phyloP scores from a whole-genome alignment of 176 grass and related monocot genomes.

The Carex myosuroides region DNA sequence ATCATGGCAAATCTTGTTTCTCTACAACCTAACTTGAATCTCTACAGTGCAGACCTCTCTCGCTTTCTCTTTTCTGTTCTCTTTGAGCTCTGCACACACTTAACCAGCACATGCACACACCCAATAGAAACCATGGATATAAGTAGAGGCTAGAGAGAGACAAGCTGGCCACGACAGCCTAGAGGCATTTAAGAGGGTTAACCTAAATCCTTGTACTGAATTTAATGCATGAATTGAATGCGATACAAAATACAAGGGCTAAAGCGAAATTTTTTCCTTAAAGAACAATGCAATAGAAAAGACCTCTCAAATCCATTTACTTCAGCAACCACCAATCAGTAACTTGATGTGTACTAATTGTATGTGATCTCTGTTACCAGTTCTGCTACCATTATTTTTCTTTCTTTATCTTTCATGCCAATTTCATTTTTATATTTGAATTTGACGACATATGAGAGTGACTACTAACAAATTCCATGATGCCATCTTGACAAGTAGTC shows the following conservation, averaged over 20 bases:
- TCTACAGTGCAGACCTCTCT: neutral
- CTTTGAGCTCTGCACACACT: neutral
- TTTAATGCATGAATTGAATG: constrained; percentile 23
- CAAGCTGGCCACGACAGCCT: constrained; percentile 6
- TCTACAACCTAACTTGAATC: neutral
- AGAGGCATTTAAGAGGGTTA: constrained; percentile 11
- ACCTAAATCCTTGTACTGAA: constrained; percentile 18
- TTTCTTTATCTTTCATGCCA: neutral
- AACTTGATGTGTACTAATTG: neutral
- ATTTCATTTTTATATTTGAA: neutral
- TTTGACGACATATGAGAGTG: neutral
- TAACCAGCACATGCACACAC: neutral
- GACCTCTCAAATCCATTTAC: neutral
- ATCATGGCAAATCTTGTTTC: constrained; percentile 22
- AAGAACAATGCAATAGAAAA: neutral
- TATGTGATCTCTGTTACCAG: neutral
- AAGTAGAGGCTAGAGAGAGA: constrained; percentile 13
- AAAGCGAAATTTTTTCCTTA: neutral
- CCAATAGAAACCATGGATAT: neutral
- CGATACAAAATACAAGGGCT: neutral
- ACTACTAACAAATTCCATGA: constrained; percentile 1
- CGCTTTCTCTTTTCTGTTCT: constrained; percentile 9
- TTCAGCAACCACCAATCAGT: constrained; percentile 14
- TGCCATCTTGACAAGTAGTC: neutral
- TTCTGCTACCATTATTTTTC: neutral